Percentiles rank a stretch among this genome's conserved stretches.
Evolutionary conservation across 169 alveolate genomes (phyloP).

Genomic region (Cryptosporidium tyzzeri): DNA sequence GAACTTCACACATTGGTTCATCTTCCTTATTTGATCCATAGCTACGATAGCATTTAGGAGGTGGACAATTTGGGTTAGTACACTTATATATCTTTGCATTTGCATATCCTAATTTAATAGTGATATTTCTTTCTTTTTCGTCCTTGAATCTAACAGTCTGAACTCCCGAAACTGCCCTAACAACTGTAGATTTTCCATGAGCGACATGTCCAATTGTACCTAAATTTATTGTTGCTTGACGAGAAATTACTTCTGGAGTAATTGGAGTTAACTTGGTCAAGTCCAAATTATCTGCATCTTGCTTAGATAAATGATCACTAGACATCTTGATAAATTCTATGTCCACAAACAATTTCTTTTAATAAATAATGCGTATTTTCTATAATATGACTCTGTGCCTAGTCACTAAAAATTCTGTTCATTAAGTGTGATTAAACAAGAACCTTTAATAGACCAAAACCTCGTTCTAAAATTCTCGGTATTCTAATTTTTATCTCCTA

Average conservation of each 20-base stretch:
- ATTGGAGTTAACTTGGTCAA: constrained; percentile 94
- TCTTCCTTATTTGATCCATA: constrained; percentile 93
- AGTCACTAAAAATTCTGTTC: constrained; percentile 1
- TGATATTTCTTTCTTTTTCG: constrained; percentile 96
- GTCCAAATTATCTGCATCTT: constrained; percentile 88
- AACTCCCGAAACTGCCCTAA: constrained; percentile 96
- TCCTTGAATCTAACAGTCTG: constrained; percentile 95
- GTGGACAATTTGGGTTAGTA: constrained; percentile 94
- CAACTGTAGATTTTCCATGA: constrained; percentile 99
- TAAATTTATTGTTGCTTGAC: constrained; percentile 98
- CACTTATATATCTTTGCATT: constrained; percentile 99
- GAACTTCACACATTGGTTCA: constrained; percentile 92
- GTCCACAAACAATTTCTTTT: not conserved
- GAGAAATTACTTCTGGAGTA: constrained; percentile 97
- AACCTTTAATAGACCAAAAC: not conserved
- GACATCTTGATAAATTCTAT: constrained; percentile 22
- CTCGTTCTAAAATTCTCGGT: not conserved
- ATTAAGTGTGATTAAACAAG: not conserved
- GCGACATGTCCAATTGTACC: constrained; percentile 99
- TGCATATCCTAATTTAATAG: constrained; percentile 97
- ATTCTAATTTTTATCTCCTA: not conserved
- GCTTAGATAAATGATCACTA: constrained; percentile 78
- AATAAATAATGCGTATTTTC: not conserved
- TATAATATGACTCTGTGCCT: constrained; percentile 11
- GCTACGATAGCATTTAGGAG: constrained; percentile 95